Evolutionary conservation across 331 rosid species (phyloP).

Genomic region (Ulmus americana): DNA sequence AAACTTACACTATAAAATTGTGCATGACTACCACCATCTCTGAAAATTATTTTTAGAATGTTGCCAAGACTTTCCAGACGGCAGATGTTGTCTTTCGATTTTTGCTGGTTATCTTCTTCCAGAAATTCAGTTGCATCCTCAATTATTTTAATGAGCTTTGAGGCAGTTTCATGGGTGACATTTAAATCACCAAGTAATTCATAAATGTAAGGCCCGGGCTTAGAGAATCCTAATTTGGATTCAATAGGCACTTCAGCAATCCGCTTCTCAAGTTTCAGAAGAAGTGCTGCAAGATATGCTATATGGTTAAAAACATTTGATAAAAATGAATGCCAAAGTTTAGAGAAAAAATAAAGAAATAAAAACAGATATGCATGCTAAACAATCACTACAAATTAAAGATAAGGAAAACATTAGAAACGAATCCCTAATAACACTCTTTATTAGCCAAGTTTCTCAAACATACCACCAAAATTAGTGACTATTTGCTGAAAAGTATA

Average conservation of each 20-base stretch:
- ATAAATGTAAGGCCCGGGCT: constrained; percentile 77
- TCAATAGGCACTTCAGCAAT: constrained; percentile 79
- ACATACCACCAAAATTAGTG: constrained; percentile 12
- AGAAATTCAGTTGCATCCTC: constrained; percentile 61
- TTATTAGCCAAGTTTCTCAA: constrained; percentile 6
- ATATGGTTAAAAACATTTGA: constrained; percentile 14
- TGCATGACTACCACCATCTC: constrained; percentile 60
- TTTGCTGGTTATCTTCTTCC: constrained; percentile 73
- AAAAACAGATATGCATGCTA: constrained; percentile 14
- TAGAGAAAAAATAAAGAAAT: constrained; percentile 13
- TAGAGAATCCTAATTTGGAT: constrained; percentile 75
- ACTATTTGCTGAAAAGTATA: constrained; percentile 15
- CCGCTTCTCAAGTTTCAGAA: constrained; percentile 80
- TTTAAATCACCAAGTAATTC: constrained; percentile 77
- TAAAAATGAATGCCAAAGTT: constrained; percentile 6
- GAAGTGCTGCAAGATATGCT: constrained; percentile 65
- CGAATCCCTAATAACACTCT: background rate
- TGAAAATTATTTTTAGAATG: constrained; percentile 56
- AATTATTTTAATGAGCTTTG: constrained; percentile 48
- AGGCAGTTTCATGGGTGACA: constrained; percentile 56
- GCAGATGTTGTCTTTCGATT: constrained; percentile 48
- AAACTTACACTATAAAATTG: constrained; percentile 65
- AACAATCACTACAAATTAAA: constrained; percentile 1
- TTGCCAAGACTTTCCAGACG: constrained; percentile 64
- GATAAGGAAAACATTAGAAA: constrained; percentile 14